Evolutionary conservation across 257 asterid genomes (phyloP), one percentile per base, ranked within the genome.

Genomic region (Scutellaria galericulata): DNA sequence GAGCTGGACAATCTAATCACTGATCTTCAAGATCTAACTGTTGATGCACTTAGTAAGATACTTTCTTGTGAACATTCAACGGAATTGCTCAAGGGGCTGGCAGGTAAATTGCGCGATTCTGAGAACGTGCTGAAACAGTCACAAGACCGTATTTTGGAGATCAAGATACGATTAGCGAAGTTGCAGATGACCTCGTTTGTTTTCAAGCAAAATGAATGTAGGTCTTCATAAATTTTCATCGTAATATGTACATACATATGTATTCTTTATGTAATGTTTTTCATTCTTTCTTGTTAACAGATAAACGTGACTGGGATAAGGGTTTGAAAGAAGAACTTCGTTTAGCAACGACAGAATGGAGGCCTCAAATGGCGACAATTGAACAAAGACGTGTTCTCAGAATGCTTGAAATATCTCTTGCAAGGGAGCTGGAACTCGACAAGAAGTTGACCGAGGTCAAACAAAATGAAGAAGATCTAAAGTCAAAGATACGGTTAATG

Each of bases 381-480:
- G 95, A 89, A 60, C 89, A 82, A 63, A 82, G 82, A 11, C 95
- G 84, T 37, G 64, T 79, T 47, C 75, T 88, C 72, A 81, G 88
- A 79, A 94, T 94, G 95, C 40, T 94, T 79, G 99, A 90, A 52
- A 88, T 81, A 53, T 88, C 89, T 45, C 89, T 86, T 48, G 86
- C 89, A 53, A 73, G 89, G 67, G 99, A 94, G 88, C 70, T 88
- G 53, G 96, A 83, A 42, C 90, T 88, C 5, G 99, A 89, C 78
- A 94, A 87, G 89, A 86, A 87, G 83, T 66, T 91, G 60, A 77
- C 72, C 1, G 79, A 80, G 70, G 74, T 74, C 62, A 89, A 82
- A 73, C 96, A 83, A 75, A 91, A 86, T n/a, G 97, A 94, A 82
- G 89, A 94, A 66, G 97, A 91, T 80, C 77, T 88, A 0, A 88